A percentile compares a stretch with the other conserved stretches of the same genome.
These are phyloP conservation scores for Clonostachys chloroleuca DNA, from an alignment of 2,329 filamentous ascomycete species.

Conservation along the genomic window DNA sequence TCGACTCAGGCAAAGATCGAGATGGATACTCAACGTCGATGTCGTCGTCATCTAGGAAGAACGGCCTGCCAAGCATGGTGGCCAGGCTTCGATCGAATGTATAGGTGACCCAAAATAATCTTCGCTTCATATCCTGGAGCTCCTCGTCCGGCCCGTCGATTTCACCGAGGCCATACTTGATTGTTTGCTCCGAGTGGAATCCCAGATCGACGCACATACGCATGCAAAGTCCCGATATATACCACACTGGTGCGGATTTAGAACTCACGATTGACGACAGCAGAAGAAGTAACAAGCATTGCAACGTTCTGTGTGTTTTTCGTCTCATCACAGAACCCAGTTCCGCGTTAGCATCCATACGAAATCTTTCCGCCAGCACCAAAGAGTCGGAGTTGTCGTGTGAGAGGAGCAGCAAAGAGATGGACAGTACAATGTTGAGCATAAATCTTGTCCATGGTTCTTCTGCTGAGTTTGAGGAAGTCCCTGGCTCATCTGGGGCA, in stretches of 20 bases:
- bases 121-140: constrained; percentile 7
- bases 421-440: constrained; percentile 12
- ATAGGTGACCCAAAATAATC: constrained; percentile 16
- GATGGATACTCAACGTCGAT: constrained; percentile 10
- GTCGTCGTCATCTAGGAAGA: constrained; percentile 11
- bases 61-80: constrained; percentile 13
- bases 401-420: constrained; percentile 8
- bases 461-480: neutral
- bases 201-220: constrained; percentile 14
- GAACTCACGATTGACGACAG: constrained; percentile 11
- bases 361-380: constrained; percentile 8
- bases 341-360: constrained; percentile 8
- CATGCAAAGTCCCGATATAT: constrained; percentile 13
- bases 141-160: constrained; percentile 1
- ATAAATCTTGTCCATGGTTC: constrained; percentile 10
- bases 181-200: constrained; percentile 10
- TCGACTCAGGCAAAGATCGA: constrained; percentile 1
- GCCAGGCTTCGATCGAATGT: constrained; percentile 12
- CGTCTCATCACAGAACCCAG: constrained; percentile 9
- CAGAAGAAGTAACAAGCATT: constrained; percentile 11
- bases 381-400: constrained; percentile 10
- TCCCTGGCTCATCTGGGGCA: neutral
- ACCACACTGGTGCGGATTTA: constrained; percentile 12
- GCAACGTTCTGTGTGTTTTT: constrained; percentile 10
- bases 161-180: neutral